Base-by-base conservation (phyloP, 2,329 filamentous ascomycete genomes). In the Neurospora sp. region DNA sequence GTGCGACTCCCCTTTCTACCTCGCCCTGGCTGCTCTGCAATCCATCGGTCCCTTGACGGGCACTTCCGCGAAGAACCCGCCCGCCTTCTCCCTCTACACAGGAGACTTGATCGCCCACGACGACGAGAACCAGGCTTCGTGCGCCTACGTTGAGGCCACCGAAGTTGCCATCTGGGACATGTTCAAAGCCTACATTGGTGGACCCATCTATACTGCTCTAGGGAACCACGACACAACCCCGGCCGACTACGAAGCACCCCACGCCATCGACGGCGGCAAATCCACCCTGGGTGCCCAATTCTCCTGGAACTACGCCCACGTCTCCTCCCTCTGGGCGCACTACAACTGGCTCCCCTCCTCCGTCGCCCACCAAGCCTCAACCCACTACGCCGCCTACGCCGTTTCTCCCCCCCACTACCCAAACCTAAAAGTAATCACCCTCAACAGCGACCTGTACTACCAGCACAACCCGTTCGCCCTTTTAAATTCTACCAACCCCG, bases 1-100 rank as follows among this genome's bases (percentile, higher is more conserved):
- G 19, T 88, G 87, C 73, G 87, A 88, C 74, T 85, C 85, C 8
- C 86, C 86, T 1, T 88, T 87, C 72, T 86, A 85, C 68, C 80
- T 89, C 6, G 84, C 82, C 11, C 79, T 87, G 6, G 84, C 86
- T 8, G 86, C 85, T 19, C 76, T 88, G 17, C 82, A 88, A 75
- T 83, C 86, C 1, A 82, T 88, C 46, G 84, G 81, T 1, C 83
- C 86, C 6, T 75, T 88, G 74, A 88, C 86, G 1, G 86, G 86
- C 4, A 88, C 86, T 8, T 83, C 82, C 3, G 75, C 76, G 33
- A 72, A 80, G 3, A 74, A 81, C 4, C 81, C 83, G 6, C 79
- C 86, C 10, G 86, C 82, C 0, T 87, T 84, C 80, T 83, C 83
- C 0, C 77, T 88, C 23, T 88, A 87, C 73, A 88, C 86, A 1